A percentile compares a stretch with the other conserved stretches of the same genome.
Conservation (phyloP, 371 early-diverging fungal species). For the Mortierella sp. region DNA sequence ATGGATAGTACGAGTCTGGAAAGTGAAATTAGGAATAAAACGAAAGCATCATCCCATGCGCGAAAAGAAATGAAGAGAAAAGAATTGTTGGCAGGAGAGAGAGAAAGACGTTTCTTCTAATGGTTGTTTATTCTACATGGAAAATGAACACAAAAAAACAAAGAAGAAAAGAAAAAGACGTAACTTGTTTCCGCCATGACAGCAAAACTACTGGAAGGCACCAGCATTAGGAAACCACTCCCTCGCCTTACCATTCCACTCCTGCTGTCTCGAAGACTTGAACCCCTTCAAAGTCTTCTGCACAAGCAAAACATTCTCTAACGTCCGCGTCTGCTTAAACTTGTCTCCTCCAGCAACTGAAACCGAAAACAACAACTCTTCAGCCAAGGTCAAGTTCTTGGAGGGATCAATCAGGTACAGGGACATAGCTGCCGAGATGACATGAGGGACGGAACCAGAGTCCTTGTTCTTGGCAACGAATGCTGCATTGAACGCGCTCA, state of each 20-base stretch:
- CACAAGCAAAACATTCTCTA: slow-evolving; percentile 32
- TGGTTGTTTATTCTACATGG: too few species aligned
- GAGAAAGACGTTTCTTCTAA: background rate
- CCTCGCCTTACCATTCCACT: slow-evolving; percentile 30
- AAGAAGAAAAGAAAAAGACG: background rate
- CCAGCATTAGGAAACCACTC: slow-evolving; percentile 39
- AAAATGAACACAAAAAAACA: background rate
- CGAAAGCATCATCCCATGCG: too few species aligned
- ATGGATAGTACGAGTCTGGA: too few species aligned
- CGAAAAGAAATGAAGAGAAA: background rate
- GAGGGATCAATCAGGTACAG: slow-evolving; percentile 41
- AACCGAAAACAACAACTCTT: slow-evolving; percentile 48
- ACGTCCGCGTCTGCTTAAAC: slow-evolving; percentile 28
- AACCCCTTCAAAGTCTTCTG: slow-evolving; percentile 41
- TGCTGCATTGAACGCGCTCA: slow-evolving; percentile 23
- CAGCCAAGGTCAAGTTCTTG: slow-evolving; percentile 31
- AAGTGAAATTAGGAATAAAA: too few species aligned
- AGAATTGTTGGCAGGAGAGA: too few species aligned
- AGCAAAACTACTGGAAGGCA: slow-evolving; percentile 17
- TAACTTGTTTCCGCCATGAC: background rate
- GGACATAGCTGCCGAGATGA: slow-evolving; percentile 60
- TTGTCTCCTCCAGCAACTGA: slow-evolving; percentile 27
- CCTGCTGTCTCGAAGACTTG: slow-evolving; percentile 29
- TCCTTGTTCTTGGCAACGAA: slow-evolving; percentile 46
- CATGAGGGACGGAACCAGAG: slow-evolving; percentile 58